A percentile compares a stretch with the other conserved stretches of the same genome.
Conservation (phyloP, 108 stramenopile species). For the Conticribra weissflogii region DNA sequence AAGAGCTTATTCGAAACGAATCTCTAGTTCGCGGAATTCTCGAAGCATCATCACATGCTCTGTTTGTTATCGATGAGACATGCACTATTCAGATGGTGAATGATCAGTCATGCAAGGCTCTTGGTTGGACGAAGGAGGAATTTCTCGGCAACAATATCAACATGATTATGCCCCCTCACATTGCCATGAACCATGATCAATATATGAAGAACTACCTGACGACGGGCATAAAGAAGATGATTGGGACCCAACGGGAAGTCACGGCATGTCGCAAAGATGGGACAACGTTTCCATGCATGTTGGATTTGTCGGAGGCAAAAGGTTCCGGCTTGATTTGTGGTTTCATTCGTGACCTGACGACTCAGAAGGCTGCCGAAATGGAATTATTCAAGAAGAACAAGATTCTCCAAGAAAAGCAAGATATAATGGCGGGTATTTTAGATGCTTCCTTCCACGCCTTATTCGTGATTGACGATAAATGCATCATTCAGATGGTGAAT, state of each 20-base stretch:
- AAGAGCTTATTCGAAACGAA: not conserved
- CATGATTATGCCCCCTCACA: constrained; percentile 1
- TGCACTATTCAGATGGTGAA: not conserved
- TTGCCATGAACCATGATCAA: constrained; percentile 4
- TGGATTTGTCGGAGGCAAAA: not conserved
- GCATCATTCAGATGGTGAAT: too few species aligned
- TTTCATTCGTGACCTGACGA: not conserved
- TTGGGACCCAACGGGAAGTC: too few species aligned
- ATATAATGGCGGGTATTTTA: not conserved
- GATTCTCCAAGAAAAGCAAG: not conserved
- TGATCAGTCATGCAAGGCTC: not conserved
- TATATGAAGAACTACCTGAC: not conserved
- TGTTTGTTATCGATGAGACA: not conserved
- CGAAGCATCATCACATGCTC: not conserved
- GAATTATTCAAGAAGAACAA: not conserved
- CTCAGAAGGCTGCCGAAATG: not conserved
- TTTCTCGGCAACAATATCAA: constrained; percentile 3
- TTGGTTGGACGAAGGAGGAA: not conserved
- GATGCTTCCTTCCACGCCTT: not conserved
- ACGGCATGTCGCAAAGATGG: not conserved
- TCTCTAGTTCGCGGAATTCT: not conserved
- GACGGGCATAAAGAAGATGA: not conserved
- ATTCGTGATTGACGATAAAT: not conserved
- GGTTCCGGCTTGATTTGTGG: too few species aligned
- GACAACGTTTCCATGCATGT: not conserved